These are phyloP conservation scores for Camelina hispida DNA, from an alignment of 345 rosid species.

Conservation along the genomic window DNA sequence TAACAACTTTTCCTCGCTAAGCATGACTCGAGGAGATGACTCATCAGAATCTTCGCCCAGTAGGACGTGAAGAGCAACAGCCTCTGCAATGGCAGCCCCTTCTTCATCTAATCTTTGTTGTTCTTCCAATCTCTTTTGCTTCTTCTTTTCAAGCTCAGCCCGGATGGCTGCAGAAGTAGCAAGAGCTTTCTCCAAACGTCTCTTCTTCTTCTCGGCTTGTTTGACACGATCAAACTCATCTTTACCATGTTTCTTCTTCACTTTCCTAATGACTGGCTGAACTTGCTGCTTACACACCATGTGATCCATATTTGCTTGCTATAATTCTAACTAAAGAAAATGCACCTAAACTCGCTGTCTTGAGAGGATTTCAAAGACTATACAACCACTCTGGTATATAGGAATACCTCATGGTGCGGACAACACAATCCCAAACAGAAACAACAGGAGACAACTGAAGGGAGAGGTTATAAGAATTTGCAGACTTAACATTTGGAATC, in stretches of 20 bases:
- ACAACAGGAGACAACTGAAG: constrained; percentile 82
- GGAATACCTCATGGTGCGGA: constrained; percentile 93
- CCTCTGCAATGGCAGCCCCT: constrained; percentile 99
- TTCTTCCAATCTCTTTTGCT: constrained; percentile 85
- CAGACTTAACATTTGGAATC: constrained; percentile 58
- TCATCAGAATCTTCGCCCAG: constrained; percentile 93
- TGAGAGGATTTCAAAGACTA: constrained; percentile 49
- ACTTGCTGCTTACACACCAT: constrained; percentile 54
- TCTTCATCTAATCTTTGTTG: constrained; percentile 97
- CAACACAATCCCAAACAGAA: constrained; percentile 93
- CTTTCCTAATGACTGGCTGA: constrained; percentile 74
- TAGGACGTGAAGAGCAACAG: constrained; percentile 91
- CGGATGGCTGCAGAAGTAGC: constrained; percentile 87
- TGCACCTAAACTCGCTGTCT: constrained; percentile 46
- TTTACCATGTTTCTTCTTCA: constrained; percentile 62
- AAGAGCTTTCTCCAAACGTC: constrained; percentile 83
- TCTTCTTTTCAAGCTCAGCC: constrained; percentile 79
- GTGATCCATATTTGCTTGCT: constrained; percentile 63
- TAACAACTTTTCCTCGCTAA: constrained; percentile 54
- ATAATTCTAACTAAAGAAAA: constrained; percentile 32
- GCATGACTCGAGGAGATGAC: constrained; percentile 60
- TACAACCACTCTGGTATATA: constrained; percentile 97
- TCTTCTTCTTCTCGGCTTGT: constrained; percentile 87
- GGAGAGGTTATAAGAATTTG: constrained; percentile 60
- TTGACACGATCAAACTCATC: constrained; percentile 80